Percentiles rank a stretch among this genome's conserved stretches.
These are phyloP conservation scores for Endoconidiophora laricicola DNA, from an alignment of 2,329 filamentous ascomycete genomes.

Conservation along the genomic window DNA sequence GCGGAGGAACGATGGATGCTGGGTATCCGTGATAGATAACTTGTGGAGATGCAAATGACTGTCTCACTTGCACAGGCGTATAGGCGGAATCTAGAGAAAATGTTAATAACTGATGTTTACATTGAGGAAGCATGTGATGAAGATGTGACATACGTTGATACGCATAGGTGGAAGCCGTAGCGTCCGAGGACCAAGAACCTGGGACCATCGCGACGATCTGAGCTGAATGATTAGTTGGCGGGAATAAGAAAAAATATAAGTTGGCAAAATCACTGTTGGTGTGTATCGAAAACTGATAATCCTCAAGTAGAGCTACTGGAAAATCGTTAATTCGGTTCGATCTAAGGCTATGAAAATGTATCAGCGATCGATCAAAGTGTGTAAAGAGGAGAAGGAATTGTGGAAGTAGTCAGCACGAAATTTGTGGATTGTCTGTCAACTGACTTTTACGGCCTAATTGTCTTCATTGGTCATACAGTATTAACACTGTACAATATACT, in stretches of 20 bases:
- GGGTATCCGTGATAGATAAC: slow-evolving; percentile 20
- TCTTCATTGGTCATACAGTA: neutral
- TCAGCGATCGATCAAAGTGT: too few relatives aligned
- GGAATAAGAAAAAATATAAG: neutral
- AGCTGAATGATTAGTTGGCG: neutral
- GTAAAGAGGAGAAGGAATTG: too few relatives aligned
- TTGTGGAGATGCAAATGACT: slow-evolving; percentile 33
- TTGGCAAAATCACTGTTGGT: too few relatives aligned
- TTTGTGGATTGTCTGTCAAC: neutral
- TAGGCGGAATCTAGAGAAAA: slow-evolving; percentile 33
- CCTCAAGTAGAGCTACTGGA: too few relatives aligned
- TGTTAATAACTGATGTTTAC: neutral
- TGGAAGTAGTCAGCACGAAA: neutral
- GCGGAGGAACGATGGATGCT: slow-evolving; percentile 10
- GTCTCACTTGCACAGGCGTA: slow-evolving; percentile 44
- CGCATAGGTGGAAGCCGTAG: slow-evolving; percentile 1
- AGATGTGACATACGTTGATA: slow-evolving; percentile 4
- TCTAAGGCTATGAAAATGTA: too few relatives aligned
- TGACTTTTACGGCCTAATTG: slow-evolving; percentile 3
- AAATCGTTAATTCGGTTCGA: too few relatives aligned
- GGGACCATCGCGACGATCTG: neutral
- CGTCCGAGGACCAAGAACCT: slow-evolving; percentile 2
- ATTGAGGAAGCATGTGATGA: neutral
- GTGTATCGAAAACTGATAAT: too few relatives aligned
- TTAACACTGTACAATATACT: neutral